Evolutionary conservation across 768 basidiomycete genomes (phyloP).

Genomic region (Leccinum arenicola): DNA sequence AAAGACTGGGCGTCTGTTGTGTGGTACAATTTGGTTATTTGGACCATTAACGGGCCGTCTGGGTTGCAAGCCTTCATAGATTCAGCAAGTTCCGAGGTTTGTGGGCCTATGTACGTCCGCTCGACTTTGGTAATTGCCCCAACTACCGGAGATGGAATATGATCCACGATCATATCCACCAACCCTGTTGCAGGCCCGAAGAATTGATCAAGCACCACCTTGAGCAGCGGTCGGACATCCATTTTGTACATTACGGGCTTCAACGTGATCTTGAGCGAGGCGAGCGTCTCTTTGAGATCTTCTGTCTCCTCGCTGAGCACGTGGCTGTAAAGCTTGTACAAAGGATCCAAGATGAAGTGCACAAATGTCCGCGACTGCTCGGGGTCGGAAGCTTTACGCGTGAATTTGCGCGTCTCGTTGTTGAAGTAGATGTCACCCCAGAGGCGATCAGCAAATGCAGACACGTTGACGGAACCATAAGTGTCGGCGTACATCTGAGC

Average conservation of each 20-base stretch:
- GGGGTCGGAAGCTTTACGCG: constrained; percentile 71
- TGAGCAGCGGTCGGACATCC: constrained; percentile 93
- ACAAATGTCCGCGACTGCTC: constrained; percentile 85
- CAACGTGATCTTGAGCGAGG: constrained; percentile 73
- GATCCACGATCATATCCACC: constrained; percentile 87
- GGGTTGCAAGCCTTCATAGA: constrained; percentile 83
- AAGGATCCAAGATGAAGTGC: constrained; percentile 91
- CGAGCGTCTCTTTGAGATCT: constrained; percentile 76
- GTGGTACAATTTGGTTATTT: constrained; percentile 92
- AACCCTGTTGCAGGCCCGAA: constrained; percentile 89
- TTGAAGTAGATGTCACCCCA: constrained; percentile 99
- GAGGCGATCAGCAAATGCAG: constrained; percentile 82
- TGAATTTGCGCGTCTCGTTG: constrained; percentile 81
- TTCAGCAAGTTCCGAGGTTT: constrained; percentile 72
- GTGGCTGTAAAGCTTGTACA: constrained; percentile 96
- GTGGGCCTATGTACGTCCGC: constrained; percentile 84
- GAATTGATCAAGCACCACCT: constrained; percentile 93
- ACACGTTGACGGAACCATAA: constrained; percentile 82
- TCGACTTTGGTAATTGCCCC: constrained; percentile 68
- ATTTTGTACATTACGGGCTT: constrained; percentile 97
- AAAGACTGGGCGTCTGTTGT: constrained; percentile 97
- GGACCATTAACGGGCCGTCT: constrained; percentile 88
- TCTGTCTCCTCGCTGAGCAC: constrained; percentile 94
- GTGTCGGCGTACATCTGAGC: constrained; percentile 96
- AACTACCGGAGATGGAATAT: constrained; percentile 79